Evolutionary conservation across 345 rosid species (phyloP), one percentile per base, ranked within the genome.

Genomic region (Lagerstroemia speciosa): DNA sequence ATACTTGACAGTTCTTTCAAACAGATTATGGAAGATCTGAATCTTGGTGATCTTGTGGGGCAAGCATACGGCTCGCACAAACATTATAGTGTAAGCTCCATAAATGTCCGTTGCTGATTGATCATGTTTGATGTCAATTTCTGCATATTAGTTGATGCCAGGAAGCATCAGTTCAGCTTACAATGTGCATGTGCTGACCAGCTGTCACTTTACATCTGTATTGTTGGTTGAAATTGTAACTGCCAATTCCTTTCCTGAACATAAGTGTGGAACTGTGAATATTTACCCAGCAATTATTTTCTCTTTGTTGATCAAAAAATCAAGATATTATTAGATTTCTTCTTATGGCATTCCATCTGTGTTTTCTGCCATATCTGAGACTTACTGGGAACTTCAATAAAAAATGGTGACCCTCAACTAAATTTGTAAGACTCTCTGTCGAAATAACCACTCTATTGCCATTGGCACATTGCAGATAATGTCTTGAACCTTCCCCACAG

Each of bases 51-150:
- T 77, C 88, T 89, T 75, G 81, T 83, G 73, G 97, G 95, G 71
- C 86, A 85, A 71, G 86, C 90, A 64, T 88, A 87, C 72, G 98
- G 95, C 60, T 79, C 78, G 52, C 93, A 88, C 81, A 81, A 73
- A 10, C 98, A 92, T 80, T 92, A 87, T 71, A 85, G 75, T 72
- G 96, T 90, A 85, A 90, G 96, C 67, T 60, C 52, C 2, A 26
- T 32, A 16, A 46, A 20, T 64, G 27, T 17, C 45, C 20, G 62
- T 36, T 36, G 45, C 15, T n/a, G 14, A 24, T 40, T 24, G 48
- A 1, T 36, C 38, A 20, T 65, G 38, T 34, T 63, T 17, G 4
- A 33, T 62, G 40, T 64, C 66, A 36, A 1, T 40, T 33, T 16
- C n/a, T 33, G 29, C 45, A 20, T 3, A 19, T 64, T 20, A 27